Evolutionary conservation across 257 asterid genomes (phyloP), one percentile per base, ranked within the genome.

Genomic region (Primulina tabacum): DNA sequence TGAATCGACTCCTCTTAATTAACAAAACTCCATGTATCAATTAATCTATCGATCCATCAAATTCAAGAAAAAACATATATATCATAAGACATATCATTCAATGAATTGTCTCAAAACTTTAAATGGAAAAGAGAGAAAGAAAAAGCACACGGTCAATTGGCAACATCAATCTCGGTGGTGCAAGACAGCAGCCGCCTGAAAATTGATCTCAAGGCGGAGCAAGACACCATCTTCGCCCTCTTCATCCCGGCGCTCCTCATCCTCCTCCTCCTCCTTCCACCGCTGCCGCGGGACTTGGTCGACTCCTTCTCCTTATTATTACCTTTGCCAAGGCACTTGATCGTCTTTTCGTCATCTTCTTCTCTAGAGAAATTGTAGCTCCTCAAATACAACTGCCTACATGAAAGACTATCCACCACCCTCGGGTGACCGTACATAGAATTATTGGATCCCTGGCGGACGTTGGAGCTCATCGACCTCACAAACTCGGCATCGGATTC

Each of bases 361-460:
- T 88, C 92, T 68, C 92, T 76, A 0, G 97, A 89, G 75, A 91
- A 91, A 61, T 90, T 91, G 80, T 91, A 91, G 85, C 97, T 91
- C 71, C 91, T 78, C 77, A 91, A 65, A 63, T 91, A 91, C 62
- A 91, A 55, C 62, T 91, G 97, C 38, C 97, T 72, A 78, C 97
- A 91, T 3, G 97, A 91, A 12, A 89, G 73, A 24, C 96, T 89
- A 71, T 91, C 95, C 40, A 91, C 95, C 71, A 87, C 95, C 67
- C 75, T 75, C 0, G 91, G 86, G 17, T 80, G 86, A 2, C 73
- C 81, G 18, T 66, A 69, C 28, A 8, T 38, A 9, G 47, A 16
- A n/a, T 6, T 64, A 43, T 12, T 34, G 24, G 6, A 30, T 4
- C 58, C 28, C 7, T 24, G 35, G 24, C 37, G 16, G 17, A 33